Evolutionary conservation across 2,329 filamentous ascomycete genomes (phyloP).

Genomic region (Didymella lethalis): DNA sequence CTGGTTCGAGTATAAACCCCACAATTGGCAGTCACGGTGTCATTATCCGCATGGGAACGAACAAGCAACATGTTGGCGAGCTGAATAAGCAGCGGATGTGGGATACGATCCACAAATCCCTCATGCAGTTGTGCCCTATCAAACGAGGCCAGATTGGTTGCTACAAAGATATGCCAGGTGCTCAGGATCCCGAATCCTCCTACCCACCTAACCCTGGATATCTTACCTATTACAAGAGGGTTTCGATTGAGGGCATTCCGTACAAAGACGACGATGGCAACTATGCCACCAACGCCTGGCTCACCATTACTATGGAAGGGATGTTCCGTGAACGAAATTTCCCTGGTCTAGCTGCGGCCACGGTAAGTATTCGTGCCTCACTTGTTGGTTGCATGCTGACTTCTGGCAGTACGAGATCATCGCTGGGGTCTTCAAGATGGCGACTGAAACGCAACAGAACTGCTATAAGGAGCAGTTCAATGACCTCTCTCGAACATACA

Average conservation of each 20-base stretch:
- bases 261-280: constrained; percentile 1
- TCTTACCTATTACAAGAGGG: not conserved
- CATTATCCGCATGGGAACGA: constrained; percentile 5
- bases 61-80: constrained; percentile 13
- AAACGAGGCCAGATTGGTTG: constrained; percentile 11
- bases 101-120: constrained; percentile 1
- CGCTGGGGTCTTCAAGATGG: constrained; percentile 7
- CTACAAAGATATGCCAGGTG: constrained; percentile 8
- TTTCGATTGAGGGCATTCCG: not conserved
- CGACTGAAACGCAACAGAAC: constrained; percentile 10
- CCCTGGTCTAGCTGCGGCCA: constrained; percentile 11
- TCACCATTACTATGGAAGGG: constrained; percentile 7
- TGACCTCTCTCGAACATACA: constrained; percentile 2
- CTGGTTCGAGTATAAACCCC: not conserved
- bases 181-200: not conserved
- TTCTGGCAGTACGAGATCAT: constrained; percentile 13
- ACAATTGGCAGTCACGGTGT: not conserved
- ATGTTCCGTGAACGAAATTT: constrained; percentile 8
- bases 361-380: not conserved
- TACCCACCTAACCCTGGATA: no score
- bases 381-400: not conserved
- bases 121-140: constrained; percentile 4
- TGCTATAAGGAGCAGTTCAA: constrained; percentile 17
- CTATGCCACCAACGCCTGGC: constrained; percentile 3
- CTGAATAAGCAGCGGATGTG: constrained; percentile 5